These are phyloP conservation scores for Aureobasidium sp. DNA, from an alignment of 2,329 filamentous ascomycete species.

Conservation along the genomic window DNA sequence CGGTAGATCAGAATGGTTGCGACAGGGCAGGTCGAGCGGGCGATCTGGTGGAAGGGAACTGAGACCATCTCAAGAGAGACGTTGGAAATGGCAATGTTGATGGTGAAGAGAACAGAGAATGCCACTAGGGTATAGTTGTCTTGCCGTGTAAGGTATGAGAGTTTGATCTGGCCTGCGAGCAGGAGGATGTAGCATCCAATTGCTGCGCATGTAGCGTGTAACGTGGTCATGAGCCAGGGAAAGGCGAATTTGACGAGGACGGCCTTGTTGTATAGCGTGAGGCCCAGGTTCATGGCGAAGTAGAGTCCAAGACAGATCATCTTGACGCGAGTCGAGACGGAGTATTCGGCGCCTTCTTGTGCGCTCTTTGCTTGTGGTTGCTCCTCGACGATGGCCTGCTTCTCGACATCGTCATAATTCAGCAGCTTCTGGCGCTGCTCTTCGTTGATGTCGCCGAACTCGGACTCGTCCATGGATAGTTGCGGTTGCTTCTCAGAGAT, in stretches of 20 bases:
- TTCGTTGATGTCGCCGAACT: not conserved
- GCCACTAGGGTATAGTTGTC: slow-evolving; percentile 49
- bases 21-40: slow-evolving; percentile 53
- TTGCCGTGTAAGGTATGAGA: slow-evolving; percentile 43
- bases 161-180: slow-evolving; percentile 39
- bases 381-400: not conserved
- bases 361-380: slow-evolving; percentile 1
- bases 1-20: slow-evolving; percentile 56
- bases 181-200: slow-evolving; percentile 47
- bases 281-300: slow-evolving; percentile 41
- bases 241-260: slow-evolving; percentile 46
- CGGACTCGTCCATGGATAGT: not conserved
- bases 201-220: slow-evolving; percentile 50
- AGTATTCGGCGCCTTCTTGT: slow-evolving; percentile 10
- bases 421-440: slow-evolving; percentile 5
- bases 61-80: slow-evolving; percentile 54
- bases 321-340: slow-evolving; percentile 11
- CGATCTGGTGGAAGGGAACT: slow-evolving; percentile 58
- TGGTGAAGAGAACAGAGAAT: slow-evolving; percentile 54
- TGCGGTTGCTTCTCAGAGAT: not conserved
- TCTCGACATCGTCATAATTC: slow-evolving; percentile 8
- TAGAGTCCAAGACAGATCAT: slow-evolving; percentile 26
- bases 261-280: slow-evolving; percentile 54
- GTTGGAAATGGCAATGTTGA: slow-evolving; percentile 58
- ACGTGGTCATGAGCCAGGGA: slow-evolving; percentile 52